These are phyloP conservation scores for Hydnomerulius pinastri DNA, from an alignment of 768 basidiomycete species.

Conservation along the genomic window DNA sequence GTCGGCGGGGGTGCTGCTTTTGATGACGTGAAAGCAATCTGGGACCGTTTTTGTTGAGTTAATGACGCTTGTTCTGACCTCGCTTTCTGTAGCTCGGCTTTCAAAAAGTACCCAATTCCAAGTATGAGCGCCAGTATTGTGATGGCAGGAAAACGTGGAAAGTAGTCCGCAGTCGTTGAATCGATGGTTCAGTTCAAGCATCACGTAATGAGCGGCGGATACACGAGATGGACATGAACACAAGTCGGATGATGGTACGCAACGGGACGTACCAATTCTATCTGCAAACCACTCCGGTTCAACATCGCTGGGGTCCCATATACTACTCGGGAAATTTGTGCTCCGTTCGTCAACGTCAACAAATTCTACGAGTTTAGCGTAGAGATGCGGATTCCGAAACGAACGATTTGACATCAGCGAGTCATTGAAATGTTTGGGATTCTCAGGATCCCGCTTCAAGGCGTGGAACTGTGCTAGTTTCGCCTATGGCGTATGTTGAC, in stretches of 20 bases:
- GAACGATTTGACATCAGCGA: conserved; percentile 90
- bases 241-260: conserved; percentile 15
- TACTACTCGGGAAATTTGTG: conserved; percentile 72
- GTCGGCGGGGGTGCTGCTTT: conserved; percentile 13
- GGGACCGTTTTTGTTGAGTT: conserved; percentile 56
- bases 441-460: conserved; percentile 61
- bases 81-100: conserved; percentile 64
- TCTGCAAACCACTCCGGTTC: conserved; percentile 74
- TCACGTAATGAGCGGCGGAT: conserved; percentile 4
- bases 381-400: conserved; percentile 97
- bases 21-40: conserved; percentile 60
- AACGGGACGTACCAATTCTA: conserved; percentile 64
- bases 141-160: background rate
- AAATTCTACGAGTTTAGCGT: conserved; percentile 92
- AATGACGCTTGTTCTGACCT: conserved; percentile 62
- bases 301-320: conserved; percentile 75
- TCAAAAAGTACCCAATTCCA: conserved; percentile 15
- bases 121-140: background rate
- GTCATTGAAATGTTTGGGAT: conserved; percentile 92
- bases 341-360: conserved; percentile 86
- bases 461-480: conserved; percentile 80
- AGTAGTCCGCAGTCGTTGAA: too few species aligned
- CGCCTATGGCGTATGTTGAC: conserved; percentile 45
- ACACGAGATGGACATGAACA: conserved; percentile 26
- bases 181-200: background rate